Base-by-base conservation (phyloP, 345 rosid genomes). In the Salix arbutifolia region DNA sequence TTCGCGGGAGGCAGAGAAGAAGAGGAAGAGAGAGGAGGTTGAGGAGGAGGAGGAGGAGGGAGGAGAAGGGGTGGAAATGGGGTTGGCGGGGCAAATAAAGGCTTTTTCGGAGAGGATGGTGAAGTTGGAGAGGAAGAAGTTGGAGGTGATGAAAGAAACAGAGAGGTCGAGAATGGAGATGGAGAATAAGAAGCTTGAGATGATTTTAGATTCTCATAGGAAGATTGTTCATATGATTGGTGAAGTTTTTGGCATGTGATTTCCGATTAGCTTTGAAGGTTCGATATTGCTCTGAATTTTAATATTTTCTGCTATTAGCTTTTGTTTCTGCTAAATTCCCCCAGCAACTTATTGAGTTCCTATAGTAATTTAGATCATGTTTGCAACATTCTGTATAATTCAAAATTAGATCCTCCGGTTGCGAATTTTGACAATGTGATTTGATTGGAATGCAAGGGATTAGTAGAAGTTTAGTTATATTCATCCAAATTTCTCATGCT, bases 51-150 rank as follows among this genome's bases (percentile, higher is more conserved):
- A 13, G 38, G 76, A 33, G 42, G 80, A 44, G 7, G 81, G n/a
- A 65, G 78, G 78, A 80, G 72, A 69, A 64, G 80, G 69, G 13
- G 86, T 74, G 72, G 85, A 77, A 16, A 58, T 70, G 75, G 82
- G 78, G 18, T 78, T 92, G 52, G 97, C 93, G 0, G 84, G 78
- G 40, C 94, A 88, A 77, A 87, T 91, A 52, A 85, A 86, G 73
- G 84, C 70, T 0, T 90, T 94, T 23, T 85, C 91, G 1, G 94
- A 90, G 80, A 87, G 86, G 77, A 81, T 86, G 33, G 81, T 81
- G 69, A 82, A 83, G 56, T 70, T 89, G 86, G 93, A 92, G 88
- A 91, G 81, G 83, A 89, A 74, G 86, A 89, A 88, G 89, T 86
- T 91, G 84, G 91, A 92, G 76, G 81, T 90, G 85, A 82, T 87